Conservation (phyloP, 2,329 filamentous ascomycete genomes). For the Trichoderma koningii region DNA sequence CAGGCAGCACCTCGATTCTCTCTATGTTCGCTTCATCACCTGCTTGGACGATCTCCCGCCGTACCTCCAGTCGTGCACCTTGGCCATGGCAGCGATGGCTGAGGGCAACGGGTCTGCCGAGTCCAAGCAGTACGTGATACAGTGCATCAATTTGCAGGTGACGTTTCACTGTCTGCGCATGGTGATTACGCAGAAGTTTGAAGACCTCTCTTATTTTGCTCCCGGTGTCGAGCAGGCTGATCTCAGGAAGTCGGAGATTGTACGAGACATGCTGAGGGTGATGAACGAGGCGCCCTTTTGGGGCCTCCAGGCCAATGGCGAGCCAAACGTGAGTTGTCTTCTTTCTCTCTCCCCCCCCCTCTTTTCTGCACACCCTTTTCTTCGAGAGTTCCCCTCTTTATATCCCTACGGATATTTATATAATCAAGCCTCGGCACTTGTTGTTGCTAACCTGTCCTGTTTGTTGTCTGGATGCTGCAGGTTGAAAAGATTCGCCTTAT, state of each 20-base stretch:
- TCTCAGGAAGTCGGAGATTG: slow-evolving; percentile 46
- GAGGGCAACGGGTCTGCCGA: slow-evolving; percentile 31
- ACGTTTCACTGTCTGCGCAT: slow-evolving; percentile 47
- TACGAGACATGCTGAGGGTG: slow-evolving; percentile 45
- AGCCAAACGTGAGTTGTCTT: slow-evolving; percentile 40
- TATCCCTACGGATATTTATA: slow-evolving; percentile 12
- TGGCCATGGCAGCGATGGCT: slow-evolving; percentile 28
- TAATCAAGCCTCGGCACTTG: background rate
- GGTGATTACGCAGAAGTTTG: slow-evolving; percentile 44
- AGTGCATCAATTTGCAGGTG: slow-evolving; percentile 46
- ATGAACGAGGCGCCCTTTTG: slow-evolving; percentile 47
- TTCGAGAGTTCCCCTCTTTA: background rate
- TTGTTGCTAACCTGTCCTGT: background rate
- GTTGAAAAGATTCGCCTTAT: slow-evolving; percentile 46
- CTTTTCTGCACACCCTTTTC: background rate
- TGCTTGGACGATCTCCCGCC: slow-evolving; percentile 45
- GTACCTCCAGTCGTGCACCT: slow-evolving; percentile 39
- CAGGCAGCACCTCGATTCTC: slow-evolving; percentile 38
- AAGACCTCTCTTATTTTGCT: slow-evolving; percentile 39
- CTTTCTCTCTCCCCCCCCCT: background rate
- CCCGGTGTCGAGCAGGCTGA: slow-evolving; percentile 39
- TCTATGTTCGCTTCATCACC: slow-evolving; percentile 46
- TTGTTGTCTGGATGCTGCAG: slow-evolving; percentile 30
- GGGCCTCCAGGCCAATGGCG: slow-evolving; percentile 45
- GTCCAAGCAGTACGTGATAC: slow-evolving; percentile 42